Percentiles rank a stretch among this genome's conserved stretches.
Conservation (phyloP, 495 filamentous ascomycete genomes). For the Penicillium cinerascens region DNA sequence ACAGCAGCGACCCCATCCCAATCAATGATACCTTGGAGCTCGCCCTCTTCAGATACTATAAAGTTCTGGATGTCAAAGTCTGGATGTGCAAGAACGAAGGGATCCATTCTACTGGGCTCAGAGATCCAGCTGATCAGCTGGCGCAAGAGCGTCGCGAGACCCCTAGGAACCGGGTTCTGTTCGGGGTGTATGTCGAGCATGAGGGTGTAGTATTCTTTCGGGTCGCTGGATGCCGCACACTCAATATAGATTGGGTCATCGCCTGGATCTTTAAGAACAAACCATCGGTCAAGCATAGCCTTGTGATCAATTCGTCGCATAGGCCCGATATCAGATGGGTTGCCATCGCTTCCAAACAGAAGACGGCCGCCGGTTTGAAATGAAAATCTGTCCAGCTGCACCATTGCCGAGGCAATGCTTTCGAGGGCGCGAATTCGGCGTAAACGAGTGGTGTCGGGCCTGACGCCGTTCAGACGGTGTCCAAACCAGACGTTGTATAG, state of each 20-base stretch:
- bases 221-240: constrained; percentile 2
- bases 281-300: constrained; percentile 20
- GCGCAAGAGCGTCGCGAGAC: constrained; percentile 14
- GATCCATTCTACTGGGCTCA: constrained; percentile 4
- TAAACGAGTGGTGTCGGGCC: not conserved
- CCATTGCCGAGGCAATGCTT: constrained; percentile 29
- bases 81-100: constrained; percentile 34
- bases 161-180: constrained; percentile 6
- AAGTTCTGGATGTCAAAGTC: constrained; percentile 39
- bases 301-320: constrained; percentile 3
- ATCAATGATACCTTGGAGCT: constrained; percentile 40
- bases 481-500: constrained; percentile 16
- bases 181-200: constrained; percentile 15
- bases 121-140: constrained; percentile 9
- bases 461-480: not conserved
- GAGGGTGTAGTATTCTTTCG: constrained; percentile 18
- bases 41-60: constrained; percentile 34
- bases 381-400: constrained; percentile 26
- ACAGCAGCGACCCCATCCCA: constrained; percentile 38
- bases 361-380: constrained; percentile 16
- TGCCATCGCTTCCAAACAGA: constrained; percentile 17
- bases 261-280: constrained; percentile 13
- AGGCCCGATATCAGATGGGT: constrained; percentile 9
- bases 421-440: constrained; percentile 21
- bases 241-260: constrained; percentile 19